Evolutionary conservation across 2,329 filamentous ascomycete genomes (phyloP).

Genomic region (Stagonosporopsis chrysanthemi): DNA sequence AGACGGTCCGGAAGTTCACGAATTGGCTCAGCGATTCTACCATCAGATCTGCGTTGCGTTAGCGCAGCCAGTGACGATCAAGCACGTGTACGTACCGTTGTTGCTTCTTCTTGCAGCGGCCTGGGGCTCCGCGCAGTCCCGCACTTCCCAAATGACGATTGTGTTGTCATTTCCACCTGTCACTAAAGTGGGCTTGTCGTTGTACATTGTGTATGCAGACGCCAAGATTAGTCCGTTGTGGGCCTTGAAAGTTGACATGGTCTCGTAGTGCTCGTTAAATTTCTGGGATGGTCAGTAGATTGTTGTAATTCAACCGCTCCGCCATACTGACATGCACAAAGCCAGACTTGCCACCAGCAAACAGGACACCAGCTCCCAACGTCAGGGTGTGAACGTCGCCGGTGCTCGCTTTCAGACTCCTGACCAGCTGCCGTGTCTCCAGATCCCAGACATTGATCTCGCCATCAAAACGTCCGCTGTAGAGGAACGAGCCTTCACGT

Average conservation of each 20-base stretch:
- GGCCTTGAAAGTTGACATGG: slow-evolving; percentile 78
- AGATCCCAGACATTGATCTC: slow-evolving; percentile 96
- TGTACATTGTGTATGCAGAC: slow-evolving; percentile 75
- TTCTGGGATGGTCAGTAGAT: slow-evolving; percentile 53
- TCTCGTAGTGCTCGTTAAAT: slow-evolving; percentile 84
- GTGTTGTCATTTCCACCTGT: slow-evolving; percentile 93
- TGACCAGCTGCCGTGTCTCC: slow-evolving; percentile 87
- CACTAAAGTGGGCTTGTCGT: slow-evolving; percentile 82
- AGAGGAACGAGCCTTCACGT: slow-evolving; percentile 89
- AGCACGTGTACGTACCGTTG: slow-evolving; percentile 56
- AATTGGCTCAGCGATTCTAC: slow-evolving; percentile 76
- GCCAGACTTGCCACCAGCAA: slow-evolving; percentile 90
- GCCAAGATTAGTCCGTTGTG: slow-evolving; percentile 88
- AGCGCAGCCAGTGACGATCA: slow-evolving; percentile 21
- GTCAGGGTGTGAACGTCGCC: slow-evolving; percentile 87
- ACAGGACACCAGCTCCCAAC: slow-evolving; percentile 83
- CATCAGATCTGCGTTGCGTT: slow-evolving; percentile 62
- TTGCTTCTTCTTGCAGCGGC: slow-evolving; percentile 59
- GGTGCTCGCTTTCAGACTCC: slow-evolving; percentile 81
- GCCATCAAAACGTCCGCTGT: slow-evolving; percentile 86
- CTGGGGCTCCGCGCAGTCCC: slow-evolving; percentile 59
- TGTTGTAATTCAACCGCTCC: accelerated
- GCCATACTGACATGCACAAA: slow-evolving; percentile 69
- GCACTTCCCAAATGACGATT: slow-evolving; percentile 86
- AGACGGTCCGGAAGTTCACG: slow-evolving; percentile 90